Conservation (phyloP, 805 yeast genomes). For the Peterozyma toletana region DNA sequence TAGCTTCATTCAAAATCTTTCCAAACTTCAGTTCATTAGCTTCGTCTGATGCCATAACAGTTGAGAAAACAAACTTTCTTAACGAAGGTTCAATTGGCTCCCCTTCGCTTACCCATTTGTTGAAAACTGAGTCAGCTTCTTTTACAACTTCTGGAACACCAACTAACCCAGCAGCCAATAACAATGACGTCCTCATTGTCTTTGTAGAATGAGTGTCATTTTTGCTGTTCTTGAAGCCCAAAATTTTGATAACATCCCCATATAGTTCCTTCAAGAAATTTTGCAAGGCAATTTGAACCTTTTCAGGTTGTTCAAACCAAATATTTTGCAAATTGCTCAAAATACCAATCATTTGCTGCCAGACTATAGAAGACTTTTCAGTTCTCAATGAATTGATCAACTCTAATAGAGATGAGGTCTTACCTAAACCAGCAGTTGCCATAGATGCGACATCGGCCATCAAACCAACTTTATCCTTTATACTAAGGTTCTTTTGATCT, state of each 20-base stretch:
- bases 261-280: constrained; percentile 26
- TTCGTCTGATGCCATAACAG: constrained; percentile 31
- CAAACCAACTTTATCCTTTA: constrained; percentile 46
- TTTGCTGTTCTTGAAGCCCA: constrained; percentile 13
- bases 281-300: constrained; percentile 20
- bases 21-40: constrained; percentile 28
- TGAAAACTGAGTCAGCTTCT: constrained; percentile 16
- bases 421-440: constrained; percentile 36
- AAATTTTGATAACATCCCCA: constrained; percentile 22
- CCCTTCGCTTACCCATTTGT: constrained; percentile 23
- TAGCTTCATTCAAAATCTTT: constrained; percentile 36
- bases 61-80: constrained; percentile 32
- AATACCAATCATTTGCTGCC: constrained; percentile 44
- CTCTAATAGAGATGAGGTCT: constrained; percentile 36
- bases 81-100: constrained; percentile 36
- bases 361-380: constrained; percentile 37
- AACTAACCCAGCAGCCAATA: constrained; percentile 31
- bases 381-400: constrained; percentile 27
- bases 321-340: constrained; percentile 26
- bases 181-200: constrained; percentile 30
- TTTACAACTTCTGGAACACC: constrained; percentile 28
- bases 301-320: constrained; percentile 27
- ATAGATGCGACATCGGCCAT: constrained; percentile 45
- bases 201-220: constrained; percentile 20
- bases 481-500: constrained; percentile 28